phyloP scores from a whole-genome alignment of 768 basidiomycete genomes.

The Boletus rex-veris region DNA sequence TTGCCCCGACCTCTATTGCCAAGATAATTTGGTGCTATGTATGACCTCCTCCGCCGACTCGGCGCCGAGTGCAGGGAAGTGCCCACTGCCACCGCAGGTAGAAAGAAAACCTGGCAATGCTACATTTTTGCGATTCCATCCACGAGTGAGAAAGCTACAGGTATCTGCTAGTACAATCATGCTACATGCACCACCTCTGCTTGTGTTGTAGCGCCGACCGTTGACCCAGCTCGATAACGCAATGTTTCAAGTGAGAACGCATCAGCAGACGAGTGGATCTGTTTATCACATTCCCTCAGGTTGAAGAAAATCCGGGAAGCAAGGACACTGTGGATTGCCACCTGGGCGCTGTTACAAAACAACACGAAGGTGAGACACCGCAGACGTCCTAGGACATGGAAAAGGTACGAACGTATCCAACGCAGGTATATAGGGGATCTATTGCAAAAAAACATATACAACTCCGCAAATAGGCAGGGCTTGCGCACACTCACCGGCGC shows the following conservation, averaged over 20 bases:
- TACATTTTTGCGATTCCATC: too few relatives aligned
- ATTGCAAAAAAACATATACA: not conserved
- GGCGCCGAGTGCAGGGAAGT: too few relatives aligned
- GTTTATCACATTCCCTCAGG: conserved; percentile 18
- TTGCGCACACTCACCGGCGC: conserved; percentile 17
- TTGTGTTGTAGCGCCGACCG: not conserved
- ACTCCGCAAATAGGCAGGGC: not conserved
- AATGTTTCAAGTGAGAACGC: conserved; percentile 6
- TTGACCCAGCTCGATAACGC: not conserved
- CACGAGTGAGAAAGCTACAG: not conserved
- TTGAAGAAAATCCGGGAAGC: conserved; percentile 29
- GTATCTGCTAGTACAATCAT: not conserved
- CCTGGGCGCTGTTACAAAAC: conserved; percentile 19
- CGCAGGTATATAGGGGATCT: conserved; percentile 16
- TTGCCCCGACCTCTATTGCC: too few relatives aligned
- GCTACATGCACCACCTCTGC: not conserved
- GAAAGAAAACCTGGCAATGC: not conserved
- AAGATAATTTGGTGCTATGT: too few relatives aligned
- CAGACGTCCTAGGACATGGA: too few relatives aligned
- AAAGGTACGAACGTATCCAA: conserved; percentile 22
- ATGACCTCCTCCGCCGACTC: too few relatives aligned
- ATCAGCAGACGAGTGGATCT: not conserved
- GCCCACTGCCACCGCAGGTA: too few relatives aligned
- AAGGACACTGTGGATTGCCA: conserved; percentile 27
- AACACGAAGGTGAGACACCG: conserved; percentile 6